Percentiles rank a stretch among this genome's conserved stretches.
These are phyloP conservation scores for Trichosporon sp. DNA, from an alignment of 1,284 basidiomycete species.

Conservation along the genomic window DNA sequence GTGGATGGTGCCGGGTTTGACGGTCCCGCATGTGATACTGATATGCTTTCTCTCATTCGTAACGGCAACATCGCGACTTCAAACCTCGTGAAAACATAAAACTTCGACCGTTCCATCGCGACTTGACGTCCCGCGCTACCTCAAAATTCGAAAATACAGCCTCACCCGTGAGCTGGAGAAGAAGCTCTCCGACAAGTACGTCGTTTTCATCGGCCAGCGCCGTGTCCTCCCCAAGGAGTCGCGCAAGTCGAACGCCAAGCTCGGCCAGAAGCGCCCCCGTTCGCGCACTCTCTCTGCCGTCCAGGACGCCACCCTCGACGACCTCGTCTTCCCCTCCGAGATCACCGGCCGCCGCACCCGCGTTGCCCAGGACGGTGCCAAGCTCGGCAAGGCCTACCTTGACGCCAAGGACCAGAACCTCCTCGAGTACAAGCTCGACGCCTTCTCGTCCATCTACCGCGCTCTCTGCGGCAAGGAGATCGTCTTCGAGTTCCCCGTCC, in stretches of 20 bases:
- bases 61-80: no score
- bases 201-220: constrained; percentile 98
- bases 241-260: constrained; percentile 81
- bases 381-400: constrained; percentile 95
- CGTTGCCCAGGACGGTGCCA: constrained; percentile 83
- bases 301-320: constrained; percentile 97
- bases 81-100: no score
- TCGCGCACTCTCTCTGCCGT: constrained; percentile 96
- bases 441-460: constrained; percentile 58
- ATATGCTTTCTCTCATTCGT: constrained; percentile 21
- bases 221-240: constrained; percentile 98
- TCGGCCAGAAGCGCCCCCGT: constrained; percentile 87
- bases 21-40: constrained; percentile 29
- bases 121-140: neutral
- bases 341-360: constrained; percentile 98
- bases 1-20: constrained; percentile 28
- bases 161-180: constrained; percentile 97
- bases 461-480: constrained; percentile 57
- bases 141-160: constrained; percentile 59
- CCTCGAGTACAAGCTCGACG: constrained; percentile 90
- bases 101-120: no score
- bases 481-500: constrained; percentile 57
- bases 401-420: constrained; percentile 98
- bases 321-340: constrained; percentile 98
- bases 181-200: constrained; percentile 95